Evolutionary conservation across 2,329 filamentous ascomycete species (phyloP), one percentile per base, ranked within the genome.

Genomic region (Neophaeococcomyces aloes): DNA sequence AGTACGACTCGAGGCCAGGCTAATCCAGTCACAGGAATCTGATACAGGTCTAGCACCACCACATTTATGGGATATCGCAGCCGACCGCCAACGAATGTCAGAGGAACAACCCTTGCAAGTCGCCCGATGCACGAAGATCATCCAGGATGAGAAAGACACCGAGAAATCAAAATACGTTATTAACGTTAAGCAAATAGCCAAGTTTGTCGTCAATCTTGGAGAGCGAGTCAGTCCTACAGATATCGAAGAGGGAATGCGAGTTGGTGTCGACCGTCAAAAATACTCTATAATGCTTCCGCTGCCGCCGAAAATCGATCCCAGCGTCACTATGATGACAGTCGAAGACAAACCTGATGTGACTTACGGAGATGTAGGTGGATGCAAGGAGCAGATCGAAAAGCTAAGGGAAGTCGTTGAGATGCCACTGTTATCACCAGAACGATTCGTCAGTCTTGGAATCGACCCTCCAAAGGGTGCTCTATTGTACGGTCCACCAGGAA

Each of bases 151-250:
- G 63, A 89, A 91, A 67, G 88, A 96, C 63, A 74, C 86, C 48
- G 85, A 94, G 51, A 98, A 98, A 78, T 94, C 84, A 78, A 98
- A 96, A 79, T 98, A 98, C 71, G 88, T 98, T 59, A 98, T 98
- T 76, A 98, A 98, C 68, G 89, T 98, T 57, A 98, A 98, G 74
- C 91, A 98, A 67, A 98, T 98, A 59, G 91, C 91, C 60, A 98
- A 98, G 70, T 98, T 98, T 59, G 91, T 98, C 39, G 91, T 98
- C 53, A 91, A 95, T 66, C 78, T 98, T 41, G 91, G 91, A 57
- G 91, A 98, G 62, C 83, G 91, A 52, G 91, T 98, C 56, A 93
- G 85, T 60, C 91, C 91, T 38, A 96, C 91, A 55, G 91, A 98
- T 78, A 98, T 98, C 59, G 91, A 98, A 62, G 91, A 98, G 66